Base-by-base conservation (phyloP, 345 rosid species). In the Gossypium thurberi region DNA sequence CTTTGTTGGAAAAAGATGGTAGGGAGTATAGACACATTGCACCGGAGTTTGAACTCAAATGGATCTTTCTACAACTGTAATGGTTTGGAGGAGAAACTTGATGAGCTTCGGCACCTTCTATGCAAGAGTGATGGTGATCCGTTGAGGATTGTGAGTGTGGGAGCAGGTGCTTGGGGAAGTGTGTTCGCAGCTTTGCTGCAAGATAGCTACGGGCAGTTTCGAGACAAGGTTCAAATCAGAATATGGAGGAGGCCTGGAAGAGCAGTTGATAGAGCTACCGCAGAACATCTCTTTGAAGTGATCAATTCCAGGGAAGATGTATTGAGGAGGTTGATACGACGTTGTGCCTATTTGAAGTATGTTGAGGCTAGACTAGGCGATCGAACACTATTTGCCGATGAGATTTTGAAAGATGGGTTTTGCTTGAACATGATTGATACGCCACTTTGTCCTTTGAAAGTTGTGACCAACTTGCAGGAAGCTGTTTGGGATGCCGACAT, bases 111-210 rank as follows among this genome's bases (percentile, higher is more conserved):
- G 3, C 25, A 76, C 61, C 77, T 85, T 71, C 73, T 87, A 17
- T 87, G 88, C 2, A 90, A 90, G 78, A 77, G 83, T 3, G 78
- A 82, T 44, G 89, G 89, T 8, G 96, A 90, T 77, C 93, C 93
- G 1, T 75, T 90, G 80, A 84, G 93, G 78, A 90, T 90, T 47
- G 96, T 85, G 10, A 84, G 96, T 46, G 91, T 90, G 21, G 96
- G 96, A 50, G 93, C 96, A 0, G 96, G 96, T 17, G 96, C 96
- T 52, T 90, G 96, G 96, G 96, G 96, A 8, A 90, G 96, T 81
- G 96, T 90, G 72, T 90, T 90, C 69, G 86, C 89, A 10, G 91
- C 96, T 71, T 75, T 90, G 76, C 71, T 90, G 60, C 96, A 90
- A 80, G 93, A 90, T 46, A 87, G 82, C 73, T 90, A 88, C 42